phyloP scores from a whole-genome alignment of 2,329 filamentous ascomycete genomes.

The Fusarium oligoseptatum region DNA sequence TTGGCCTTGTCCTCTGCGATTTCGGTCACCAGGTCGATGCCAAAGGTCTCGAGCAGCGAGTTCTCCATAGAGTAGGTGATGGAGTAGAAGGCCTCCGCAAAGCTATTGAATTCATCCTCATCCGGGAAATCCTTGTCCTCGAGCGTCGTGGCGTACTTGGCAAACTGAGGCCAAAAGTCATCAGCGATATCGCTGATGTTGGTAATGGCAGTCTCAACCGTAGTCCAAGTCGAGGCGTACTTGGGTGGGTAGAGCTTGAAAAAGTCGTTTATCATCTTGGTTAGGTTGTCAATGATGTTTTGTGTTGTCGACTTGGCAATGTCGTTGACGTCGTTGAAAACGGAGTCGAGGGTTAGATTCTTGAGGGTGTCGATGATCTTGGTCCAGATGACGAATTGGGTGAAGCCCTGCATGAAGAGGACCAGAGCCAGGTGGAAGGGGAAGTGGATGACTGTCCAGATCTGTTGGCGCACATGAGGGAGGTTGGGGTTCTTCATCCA shows the following conservation, averaged over 20 bases:
- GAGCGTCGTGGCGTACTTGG: slow-evolving; percentile 14
- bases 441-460: slow-evolving; percentile 71
- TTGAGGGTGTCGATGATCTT: slow-evolving; percentile 54
- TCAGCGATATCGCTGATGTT: slow-evolving; percentile 48
- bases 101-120: neutral
- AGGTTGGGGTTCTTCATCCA: slow-evolving; percentile 75
- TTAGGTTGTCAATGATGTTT: slow-evolving; percentile 31
- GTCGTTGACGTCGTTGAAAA: slow-evolving; percentile 20
- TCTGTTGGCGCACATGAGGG: slow-evolving; percentile 68
- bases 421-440: slow-evolving; percentile 74
- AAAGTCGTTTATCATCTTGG: slow-evolving; percentile 34
- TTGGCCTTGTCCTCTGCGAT: slow-evolving; percentile 33
- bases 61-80: slow-evolving; percentile 46
- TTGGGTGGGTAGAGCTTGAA: slow-evolving; percentile 48
- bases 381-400: slow-evolving; percentile 66
- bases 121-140: slow-evolving; percentile 13
- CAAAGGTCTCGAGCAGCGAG: slow-evolving; percentile 48
- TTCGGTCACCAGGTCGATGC: slow-evolving; percentile 49
- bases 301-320: slow-evolving; percentile 39
- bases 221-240: slow-evolving; percentile 30
- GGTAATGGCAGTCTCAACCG: slow-evolving; percentile 41
- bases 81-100: slow-evolving; percentile 18
- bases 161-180: slow-evolving; percentile 44
- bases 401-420: slow-evolving; percentile 73
- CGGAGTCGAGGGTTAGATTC: slow-evolving; percentile 26